Evolutionary conservation across 1,284 basidiomycete species (phyloP).

Genomic region (Apiotrichum gamsii): DNA sequence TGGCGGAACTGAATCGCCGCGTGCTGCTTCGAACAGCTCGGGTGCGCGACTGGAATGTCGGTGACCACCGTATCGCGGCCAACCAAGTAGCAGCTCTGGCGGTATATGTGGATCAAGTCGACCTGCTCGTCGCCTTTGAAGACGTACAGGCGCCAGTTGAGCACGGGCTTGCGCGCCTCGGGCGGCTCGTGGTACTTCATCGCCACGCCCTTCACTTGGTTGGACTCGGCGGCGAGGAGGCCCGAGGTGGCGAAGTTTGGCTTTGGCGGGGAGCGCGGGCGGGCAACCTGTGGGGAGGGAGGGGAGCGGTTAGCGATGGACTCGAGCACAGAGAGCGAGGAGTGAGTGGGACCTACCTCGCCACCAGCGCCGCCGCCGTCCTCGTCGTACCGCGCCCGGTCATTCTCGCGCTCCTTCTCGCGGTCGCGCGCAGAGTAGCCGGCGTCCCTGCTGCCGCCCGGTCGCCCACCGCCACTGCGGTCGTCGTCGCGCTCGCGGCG

Average conservation of each 20-base stretch:
- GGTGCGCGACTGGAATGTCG: constrained; percentile 88
- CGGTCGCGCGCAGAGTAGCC: constrained; percentile 23
- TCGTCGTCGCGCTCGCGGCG: constrained; percentile 8
- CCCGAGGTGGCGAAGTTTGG: constrained; percentile 87
- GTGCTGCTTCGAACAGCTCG: constrained; percentile 97
- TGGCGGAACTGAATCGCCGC: constrained; percentile 92
- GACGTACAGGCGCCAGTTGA: constrained; percentile 91
- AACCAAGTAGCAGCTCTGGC: constrained; percentile 89
- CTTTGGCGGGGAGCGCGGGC: constrained; percentile 41
- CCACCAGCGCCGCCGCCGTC: constrained; percentile 21
- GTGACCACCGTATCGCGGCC: constrained; percentile 78
- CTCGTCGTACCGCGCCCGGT: constrained; percentile 38
- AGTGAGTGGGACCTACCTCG: constrained; percentile 13
- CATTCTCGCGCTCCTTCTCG: constrained; percentile 35
- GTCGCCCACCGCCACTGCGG: background rate
- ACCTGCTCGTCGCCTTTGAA: constrained; percentile 92
- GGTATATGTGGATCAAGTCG: constrained; percentile 80
- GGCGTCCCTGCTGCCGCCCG: background rate
- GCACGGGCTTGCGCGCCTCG: constrained; percentile 83
- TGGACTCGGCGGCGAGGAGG: constrained; percentile 88
- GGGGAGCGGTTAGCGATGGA: background rate
- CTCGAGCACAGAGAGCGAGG: background rate
- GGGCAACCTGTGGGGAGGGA: constrained; percentile 1
- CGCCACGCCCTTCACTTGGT: constrained; percentile 78
- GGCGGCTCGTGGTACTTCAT: constrained; percentile 99